phyloP scores from a whole-genome alignment of 2,329 filamentous ascomycete species.

The Ophiosphaerella korrae region DNA sequence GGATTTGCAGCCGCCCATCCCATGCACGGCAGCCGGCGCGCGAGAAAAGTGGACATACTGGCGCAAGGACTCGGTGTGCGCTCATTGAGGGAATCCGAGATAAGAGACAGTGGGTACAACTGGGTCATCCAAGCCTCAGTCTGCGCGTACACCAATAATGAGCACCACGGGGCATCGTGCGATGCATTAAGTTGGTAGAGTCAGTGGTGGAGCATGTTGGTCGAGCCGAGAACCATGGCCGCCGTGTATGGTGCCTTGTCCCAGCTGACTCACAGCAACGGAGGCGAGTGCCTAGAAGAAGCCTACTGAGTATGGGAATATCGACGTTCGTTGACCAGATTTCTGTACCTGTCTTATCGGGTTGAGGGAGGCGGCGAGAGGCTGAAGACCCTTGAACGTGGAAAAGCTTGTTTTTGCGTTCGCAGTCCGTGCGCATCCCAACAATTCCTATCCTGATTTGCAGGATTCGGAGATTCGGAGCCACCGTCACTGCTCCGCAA shows the following conservation, averaged over 20 bases:
- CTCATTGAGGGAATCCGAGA: conserved; percentile 40
- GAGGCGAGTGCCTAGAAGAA: not conserved
- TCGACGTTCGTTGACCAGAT: conserved; percentile 11
- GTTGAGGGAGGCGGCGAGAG: conserved; percentile 29
- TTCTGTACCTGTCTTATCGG: conserved; percentile 14
- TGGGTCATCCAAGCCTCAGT: conserved; percentile 36
- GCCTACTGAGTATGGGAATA: conserved; percentile 3
- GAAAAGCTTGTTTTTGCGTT: conserved; percentile 30
- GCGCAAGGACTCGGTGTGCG: conserved; percentile 27
- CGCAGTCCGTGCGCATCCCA: conserved; percentile 25
- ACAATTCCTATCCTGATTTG: conserved; percentile 11
- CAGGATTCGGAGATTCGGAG: conserved; percentile 21
- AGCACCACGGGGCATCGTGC: conserved; percentile 25
- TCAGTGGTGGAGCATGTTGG: conserved; percentile 15
- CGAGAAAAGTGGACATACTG: conserved; percentile 38
- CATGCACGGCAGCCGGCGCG: conserved; percentile 24
- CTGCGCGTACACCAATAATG: conserved; percentile 37
- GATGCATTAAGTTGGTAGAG: conserved; percentile 12
- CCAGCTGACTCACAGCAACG: conserved; percentile 3
- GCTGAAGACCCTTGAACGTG: conserved; percentile 29
- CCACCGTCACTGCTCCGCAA: conserved; percentile 19
- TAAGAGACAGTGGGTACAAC: conserved; percentile 43
- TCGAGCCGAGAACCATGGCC: conserved; percentile 18
- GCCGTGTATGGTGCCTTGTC: not conserved
- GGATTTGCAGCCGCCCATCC: conserved; percentile 31